Evolutionary conservation across 345 rosid genomes (phyloP).

Genomic region (Melastoma malabathricum): DNA sequence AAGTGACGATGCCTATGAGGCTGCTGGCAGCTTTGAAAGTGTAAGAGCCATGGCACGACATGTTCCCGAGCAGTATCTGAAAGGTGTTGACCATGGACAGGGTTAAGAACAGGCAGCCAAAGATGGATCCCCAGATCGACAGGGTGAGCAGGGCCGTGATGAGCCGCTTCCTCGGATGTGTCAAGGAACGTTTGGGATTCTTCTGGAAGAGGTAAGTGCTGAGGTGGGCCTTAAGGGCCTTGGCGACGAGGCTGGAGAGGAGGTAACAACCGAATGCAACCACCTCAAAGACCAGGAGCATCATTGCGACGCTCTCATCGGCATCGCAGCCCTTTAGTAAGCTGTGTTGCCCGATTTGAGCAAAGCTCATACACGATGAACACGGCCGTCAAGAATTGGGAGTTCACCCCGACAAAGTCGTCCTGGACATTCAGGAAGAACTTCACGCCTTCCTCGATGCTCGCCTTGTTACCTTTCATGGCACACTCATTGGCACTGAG

Average conservation of each 20-base stretch:
- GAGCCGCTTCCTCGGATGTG: rapidly evolving
- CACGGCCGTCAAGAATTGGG: conserved; percentile 4
- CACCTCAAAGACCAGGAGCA: conserved; percentile 21
- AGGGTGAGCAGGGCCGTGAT: neutral
- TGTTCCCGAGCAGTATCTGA: conserved; percentile 18
- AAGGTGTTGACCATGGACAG: conserved; percentile 21
- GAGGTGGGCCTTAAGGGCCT: conserved; percentile 3
- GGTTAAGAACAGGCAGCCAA: conserved; percentile 17
- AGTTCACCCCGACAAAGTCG: conserved; percentile 3
- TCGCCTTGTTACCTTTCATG: neutral
- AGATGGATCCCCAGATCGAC: conserved; percentile 12
- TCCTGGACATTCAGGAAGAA: neutral
- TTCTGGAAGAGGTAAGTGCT: neutral
- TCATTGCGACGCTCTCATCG: neutral
- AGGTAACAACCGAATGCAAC: conserved; percentile 23
- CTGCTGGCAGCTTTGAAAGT: conserved; percentile 6
- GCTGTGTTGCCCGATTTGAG: neutral
- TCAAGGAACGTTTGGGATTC: neutral
- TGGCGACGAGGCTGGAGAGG: conserved; percentile 18
- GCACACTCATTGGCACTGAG: too few relatives aligned
- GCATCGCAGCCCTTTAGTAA: conserved; percentile 14
- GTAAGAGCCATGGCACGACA: conserved; percentile 9
- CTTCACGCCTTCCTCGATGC: neutral
- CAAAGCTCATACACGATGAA: conserved; percentile 3
- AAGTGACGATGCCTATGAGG: conserved; percentile 12